Percentiles rank a stretch among this genome's conserved stretches.
Evolutionary conservation across 257 asterid species (phyloP).

Genomic region (Echites panduratus): DNA sequence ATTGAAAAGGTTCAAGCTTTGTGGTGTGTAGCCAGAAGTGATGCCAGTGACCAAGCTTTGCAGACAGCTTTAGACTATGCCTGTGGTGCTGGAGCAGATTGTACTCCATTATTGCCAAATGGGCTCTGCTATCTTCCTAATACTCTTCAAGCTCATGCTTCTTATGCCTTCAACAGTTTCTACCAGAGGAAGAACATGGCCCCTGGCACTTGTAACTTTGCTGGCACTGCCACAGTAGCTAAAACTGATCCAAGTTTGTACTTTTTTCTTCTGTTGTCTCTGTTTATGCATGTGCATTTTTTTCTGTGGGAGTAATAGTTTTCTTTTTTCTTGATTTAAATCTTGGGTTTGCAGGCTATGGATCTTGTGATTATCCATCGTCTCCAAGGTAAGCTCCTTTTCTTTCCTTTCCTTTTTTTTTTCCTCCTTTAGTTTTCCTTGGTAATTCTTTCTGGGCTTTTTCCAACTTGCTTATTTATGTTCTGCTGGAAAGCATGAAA

Average conservation of each 20-base stretch:
- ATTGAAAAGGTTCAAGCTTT: constrained; percentile 21
- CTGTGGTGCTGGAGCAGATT: constrained; percentile 75
- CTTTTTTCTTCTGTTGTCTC: background rate
- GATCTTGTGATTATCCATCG: constrained; percentile 87
- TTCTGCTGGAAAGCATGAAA: background rate
- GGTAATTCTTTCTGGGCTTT: background rate
- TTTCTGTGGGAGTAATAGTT: too few relatives aligned
- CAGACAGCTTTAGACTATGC: constrained; percentile 74
- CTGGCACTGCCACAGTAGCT: constrained; percentile 67
- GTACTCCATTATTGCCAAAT: constrained; percentile 50
- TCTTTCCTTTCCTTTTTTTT: background rate
- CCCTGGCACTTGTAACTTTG: constrained; percentile 69
- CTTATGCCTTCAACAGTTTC: constrained; percentile 80
- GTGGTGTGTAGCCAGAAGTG: constrained; percentile 91
- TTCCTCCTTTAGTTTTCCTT: constrained; percentile 15
- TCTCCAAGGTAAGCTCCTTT: constrained; percentile 43
- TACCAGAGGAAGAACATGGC: constrained; percentile 64
- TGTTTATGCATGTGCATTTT: background rate
- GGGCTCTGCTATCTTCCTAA: constrained; percentile 81
- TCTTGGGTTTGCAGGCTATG: constrained; percentile 54
- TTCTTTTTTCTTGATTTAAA: background rate
- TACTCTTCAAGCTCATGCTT: constrained; percentile 77
- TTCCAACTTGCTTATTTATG: background rate
- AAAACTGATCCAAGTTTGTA: constrained; percentile 79
- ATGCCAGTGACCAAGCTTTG: constrained; percentile 52